Evolutionary conservation across 495 filamentous ascomycete species (phyloP), one percentile per base, ranked within the genome.

Genomic region (Pseudomonodictys pantanalensis): DNA sequence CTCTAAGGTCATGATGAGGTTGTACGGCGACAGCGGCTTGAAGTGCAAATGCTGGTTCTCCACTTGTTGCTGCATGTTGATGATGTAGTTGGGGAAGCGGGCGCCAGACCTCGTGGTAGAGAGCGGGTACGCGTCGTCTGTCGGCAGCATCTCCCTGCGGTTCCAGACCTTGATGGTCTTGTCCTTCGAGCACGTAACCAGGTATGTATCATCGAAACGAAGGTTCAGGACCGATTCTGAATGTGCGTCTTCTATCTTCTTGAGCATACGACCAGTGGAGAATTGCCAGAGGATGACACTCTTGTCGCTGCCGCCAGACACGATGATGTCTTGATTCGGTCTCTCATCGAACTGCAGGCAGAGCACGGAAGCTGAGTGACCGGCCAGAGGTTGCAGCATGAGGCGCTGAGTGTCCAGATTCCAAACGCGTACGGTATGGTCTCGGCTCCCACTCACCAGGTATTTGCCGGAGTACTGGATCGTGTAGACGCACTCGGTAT

Each of bases 141-240:
- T 83, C 24, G 84, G 80, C 25, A 78, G 75, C 17, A 98, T 76
- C 30, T 85, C 79, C 38, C 74, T 78, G 0, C 95, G 87, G 68
- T 89, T 96, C 84, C 95, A 99, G 10, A 97, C 82, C 66, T 96
- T 97, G 74, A 99, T 93, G 0, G 87, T 85, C 66, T 92, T 92
- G 72, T 99, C 93, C 68, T 97, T 99, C 50, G 91, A 96, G 71
- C 93, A 97, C 0, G 93, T 99, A 7, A 97, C 89, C 20, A 99
- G 78, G 62, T 90, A 95, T 5, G 88, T 83, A 59, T 90, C 83
- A 65, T 96, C 91, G 69, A 97, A 99, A 62, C 88, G 84, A 47
- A 99, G 84, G 68, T 97, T 97, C n/a, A 99, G 75, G 1, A 99
- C 90, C 0, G 91, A 92, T 71, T 99, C 92, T 17, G 77, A 72